Conservation (phyloP, 345 rosid species). For the Boechera divaricarpa region DNA sequence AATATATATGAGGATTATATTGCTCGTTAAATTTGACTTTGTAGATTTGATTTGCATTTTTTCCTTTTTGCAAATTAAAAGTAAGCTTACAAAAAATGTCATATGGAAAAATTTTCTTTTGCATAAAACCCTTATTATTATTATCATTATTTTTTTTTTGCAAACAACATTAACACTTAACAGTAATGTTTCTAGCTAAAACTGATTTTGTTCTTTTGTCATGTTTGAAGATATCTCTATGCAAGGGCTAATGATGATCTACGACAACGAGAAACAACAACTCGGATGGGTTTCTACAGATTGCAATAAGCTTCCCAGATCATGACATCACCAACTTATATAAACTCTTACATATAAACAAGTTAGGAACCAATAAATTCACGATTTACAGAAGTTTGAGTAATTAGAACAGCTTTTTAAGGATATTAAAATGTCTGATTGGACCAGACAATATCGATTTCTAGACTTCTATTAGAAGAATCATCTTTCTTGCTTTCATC, state of each 20-base stretch:
- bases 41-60: no score
- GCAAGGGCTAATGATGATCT: conserved; percentile 67
- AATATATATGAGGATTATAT: no score
- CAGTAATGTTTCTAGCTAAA: not conserved
- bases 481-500: conserved; percentile 62
- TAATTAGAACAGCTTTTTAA: not conserved
- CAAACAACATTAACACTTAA: not conserved
- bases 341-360: not conserved
- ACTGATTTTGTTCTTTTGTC: not conserved
- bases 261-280: conserved; percentile 70
- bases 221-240: conserved; percentile 53
- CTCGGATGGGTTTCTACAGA: conserved; percentile 70
- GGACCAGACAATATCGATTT: conserved; percentile 77
- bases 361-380: not conserved
- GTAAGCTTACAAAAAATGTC: no score
- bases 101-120: no score
- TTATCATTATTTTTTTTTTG: no score
- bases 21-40: no score
- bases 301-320: conserved; percentile 63
- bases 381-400: not conserved
- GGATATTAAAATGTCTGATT: conserved; percentile 36
- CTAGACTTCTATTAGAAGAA: conserved; percentile 61
- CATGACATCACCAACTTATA: conserved; percentile 37
- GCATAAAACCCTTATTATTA: no score
- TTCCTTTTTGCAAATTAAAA: not conserved